A percentile compares a stretch with the other conserved stretches of the same genome.
Conservation (phyloP, 129 eudicot species). For the Glebionis coronaria region DNA sequence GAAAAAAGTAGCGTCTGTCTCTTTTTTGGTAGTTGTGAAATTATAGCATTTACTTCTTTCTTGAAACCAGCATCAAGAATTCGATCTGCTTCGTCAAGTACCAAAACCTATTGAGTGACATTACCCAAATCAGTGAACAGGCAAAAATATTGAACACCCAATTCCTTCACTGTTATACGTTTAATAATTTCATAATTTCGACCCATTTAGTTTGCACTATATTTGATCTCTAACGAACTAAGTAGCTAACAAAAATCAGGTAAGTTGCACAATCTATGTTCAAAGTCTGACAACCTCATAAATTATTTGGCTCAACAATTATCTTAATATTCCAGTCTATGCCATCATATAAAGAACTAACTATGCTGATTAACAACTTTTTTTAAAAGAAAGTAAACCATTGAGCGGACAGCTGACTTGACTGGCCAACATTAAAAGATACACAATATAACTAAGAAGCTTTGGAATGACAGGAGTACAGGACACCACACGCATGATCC, state of each 20-base stretch:
- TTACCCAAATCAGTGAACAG: slow-evolving; percentile 39
- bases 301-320: neutral
- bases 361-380: neutral
- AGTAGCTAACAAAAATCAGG: neutral
- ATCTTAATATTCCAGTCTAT: neutral
- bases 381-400: neutral
- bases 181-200: neutral
- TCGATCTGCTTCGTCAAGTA: slow-evolving; percentile 98
- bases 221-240: neutral
- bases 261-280: neutral
- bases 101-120: slow-evolving; percentile 72
- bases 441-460: neutral
- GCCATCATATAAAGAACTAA: neutral
- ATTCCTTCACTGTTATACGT: too few relatives aligned
- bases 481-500: neutral
- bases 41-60: slow-evolving; percentile 75
- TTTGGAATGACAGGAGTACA: neutral
- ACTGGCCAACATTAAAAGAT: neutral
- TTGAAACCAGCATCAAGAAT: slow-evolving; percentile 87
- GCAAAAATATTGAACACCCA: slow-evolving; percentile 6
- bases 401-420: too few relatives aligned
- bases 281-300: slow-evolving; percentile 8
- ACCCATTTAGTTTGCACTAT: neutral
- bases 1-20: slow-evolving; percentile 83
- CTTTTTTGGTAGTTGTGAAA: slow-evolving; percentile 79